Evolutionary conservation across 2,329 filamentous ascomycete species (phyloP), one percentile per base, ranked within the genome.

Genomic region (Blastomyces percursus): DNA sequence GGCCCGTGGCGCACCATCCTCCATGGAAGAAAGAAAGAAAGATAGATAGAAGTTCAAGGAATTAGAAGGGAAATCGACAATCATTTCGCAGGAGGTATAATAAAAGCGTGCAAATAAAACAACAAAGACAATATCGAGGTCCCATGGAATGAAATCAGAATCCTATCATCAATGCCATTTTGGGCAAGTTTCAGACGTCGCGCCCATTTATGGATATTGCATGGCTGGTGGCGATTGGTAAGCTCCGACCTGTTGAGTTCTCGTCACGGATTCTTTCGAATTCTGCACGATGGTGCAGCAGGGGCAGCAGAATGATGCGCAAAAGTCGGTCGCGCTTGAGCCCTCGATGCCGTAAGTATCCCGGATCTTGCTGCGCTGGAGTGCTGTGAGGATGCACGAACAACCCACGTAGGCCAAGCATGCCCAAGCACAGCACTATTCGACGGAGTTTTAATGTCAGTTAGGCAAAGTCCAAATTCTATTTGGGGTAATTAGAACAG

Each of bases 201-300:
- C 35, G 24, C 24, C 60, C 30, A 16, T 40, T 54, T 62, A 62
- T 54, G 62, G 44, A 42, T 67, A 67, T 6, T 60, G 52, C 71
- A 72, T 72, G 6, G 54, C 65, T 42, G 61, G 50, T 5, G 70
- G 66, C 11, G 69, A 61, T 63, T 72, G 68, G 62, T 73, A 73
- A 21, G 68, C 69, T 27, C 62, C 61, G 30, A 61, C 24, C 6
- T 51, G 59, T 3, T 63, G 63, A 4, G 65, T 64, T 62, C 70
- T 66, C 8, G 57, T 62, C 21, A 69, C 66, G 14, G 69, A 77
- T 68, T 86, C 83, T 66, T 83, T 82, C 69, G 85, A 82, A 62
- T 84, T 78, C 74, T 86, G 84, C 65, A 84, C 77, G 63, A 84
- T 71, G 6, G 77, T 76, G 68, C 83, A 86, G 77, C 82, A 84